Conservation (phyloP, 768 basidiomycete species). For the Suillus occidentalis region DNA sequence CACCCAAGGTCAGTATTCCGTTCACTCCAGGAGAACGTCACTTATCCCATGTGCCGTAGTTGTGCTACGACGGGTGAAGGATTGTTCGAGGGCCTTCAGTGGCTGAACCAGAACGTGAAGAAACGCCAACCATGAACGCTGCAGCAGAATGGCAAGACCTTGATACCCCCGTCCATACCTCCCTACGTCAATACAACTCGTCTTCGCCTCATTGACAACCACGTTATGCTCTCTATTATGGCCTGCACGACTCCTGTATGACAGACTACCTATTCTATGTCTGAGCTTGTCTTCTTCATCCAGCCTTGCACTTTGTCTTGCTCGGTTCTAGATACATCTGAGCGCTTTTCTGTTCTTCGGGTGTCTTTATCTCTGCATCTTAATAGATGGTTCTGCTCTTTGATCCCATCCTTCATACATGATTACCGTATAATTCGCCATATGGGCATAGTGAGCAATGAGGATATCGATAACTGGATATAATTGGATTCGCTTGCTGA, state of each 20-base stretch:
- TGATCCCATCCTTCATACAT: background rate
- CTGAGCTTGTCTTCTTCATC: slow-evolving; percentile 17
- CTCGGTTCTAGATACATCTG: slow-evolving; percentile 4
- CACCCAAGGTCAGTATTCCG: slow-evolving; percentile 80
- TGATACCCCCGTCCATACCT: slow-evolving; percentile 27
- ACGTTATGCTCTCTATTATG: slow-evolving; percentile 36
- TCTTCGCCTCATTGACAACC: slow-evolving; percentile 30
- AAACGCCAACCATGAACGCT: slow-evolving; percentile 71
- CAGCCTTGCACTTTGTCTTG: slow-evolving; percentile 29
- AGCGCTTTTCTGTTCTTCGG: slow-evolving; percentile 1
- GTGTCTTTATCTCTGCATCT: slow-evolving; percentile 1
- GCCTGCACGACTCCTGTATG: slow-evolving; percentile 35
- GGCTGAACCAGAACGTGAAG: slow-evolving; percentile 97
- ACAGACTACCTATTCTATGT: slow-evolving; percentile 35
- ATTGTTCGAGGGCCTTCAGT: slow-evolving; percentile 94
- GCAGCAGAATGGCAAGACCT: slow-evolving; percentile 17
- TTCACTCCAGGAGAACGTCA: slow-evolving; percentile 2
- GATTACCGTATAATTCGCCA: slow-evolving; percentile 4
- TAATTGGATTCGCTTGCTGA: background rate
- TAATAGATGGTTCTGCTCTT: slow-evolving; percentile 3
- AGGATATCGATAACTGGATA: background rate
- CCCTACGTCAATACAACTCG: slow-evolving; percentile 24
- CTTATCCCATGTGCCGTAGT: slow-evolving; percentile 39
- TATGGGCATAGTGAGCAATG: slow-evolving; percentile 1
- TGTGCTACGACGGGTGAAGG: slow-evolving; percentile 97